A percentile compares a stretch with the other conserved stretches of the same genome.
Evolutionary conservation across 331 rosid genomes (phyloP).

Genomic region (Ulmus americana): DNA sequence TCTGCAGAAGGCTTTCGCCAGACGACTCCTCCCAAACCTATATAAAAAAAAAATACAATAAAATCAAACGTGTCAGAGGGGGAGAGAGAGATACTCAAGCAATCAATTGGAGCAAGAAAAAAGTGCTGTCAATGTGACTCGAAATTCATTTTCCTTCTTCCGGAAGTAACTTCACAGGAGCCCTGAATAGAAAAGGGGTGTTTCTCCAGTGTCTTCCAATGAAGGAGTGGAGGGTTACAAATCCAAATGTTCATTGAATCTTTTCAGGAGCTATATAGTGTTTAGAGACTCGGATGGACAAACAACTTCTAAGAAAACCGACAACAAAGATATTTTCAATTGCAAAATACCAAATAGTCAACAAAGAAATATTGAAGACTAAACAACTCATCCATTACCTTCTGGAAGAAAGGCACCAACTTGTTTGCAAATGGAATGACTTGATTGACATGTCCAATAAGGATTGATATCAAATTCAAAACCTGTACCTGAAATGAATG

Average conservation of each 20-base stretch:
- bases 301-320: too few relatives aligned
- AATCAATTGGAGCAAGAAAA: not conserved
- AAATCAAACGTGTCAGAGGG: not conserved
- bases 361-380: constrained; percentile 8
- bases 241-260: too few relatives aligned
- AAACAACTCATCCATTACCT: constrained; percentile 41
- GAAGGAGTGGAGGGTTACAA: too few relatives aligned
- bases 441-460: constrained; percentile 64
- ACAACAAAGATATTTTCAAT: not conserved
- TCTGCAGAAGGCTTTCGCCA: constrained; percentile 92
- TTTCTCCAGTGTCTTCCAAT: too few relatives aligned
- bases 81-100: not conserved
- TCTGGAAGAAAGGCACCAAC: constrained; percentile 79
- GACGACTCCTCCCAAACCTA: constrained; percentile 96
- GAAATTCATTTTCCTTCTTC: too few relatives aligned
- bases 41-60: constrained; percentile 12
- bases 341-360: not conserved
- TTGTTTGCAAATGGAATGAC: constrained; percentile 68
- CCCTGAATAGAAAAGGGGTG: too few relatives aligned
- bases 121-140: too few relatives aligned
- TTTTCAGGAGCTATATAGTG: too few relatives aligned
- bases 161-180: too few relatives aligned
- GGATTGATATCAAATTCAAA: constrained; percentile 73
- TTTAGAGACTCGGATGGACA: too few relatives aligned
- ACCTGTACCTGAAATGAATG: constrained; percentile 76